These are phyloP conservation scores for Colletotrichum zoysiae DNA, from an alignment of 2,329 filamentous ascomycete species.

Conservation along the genomic window DNA sequence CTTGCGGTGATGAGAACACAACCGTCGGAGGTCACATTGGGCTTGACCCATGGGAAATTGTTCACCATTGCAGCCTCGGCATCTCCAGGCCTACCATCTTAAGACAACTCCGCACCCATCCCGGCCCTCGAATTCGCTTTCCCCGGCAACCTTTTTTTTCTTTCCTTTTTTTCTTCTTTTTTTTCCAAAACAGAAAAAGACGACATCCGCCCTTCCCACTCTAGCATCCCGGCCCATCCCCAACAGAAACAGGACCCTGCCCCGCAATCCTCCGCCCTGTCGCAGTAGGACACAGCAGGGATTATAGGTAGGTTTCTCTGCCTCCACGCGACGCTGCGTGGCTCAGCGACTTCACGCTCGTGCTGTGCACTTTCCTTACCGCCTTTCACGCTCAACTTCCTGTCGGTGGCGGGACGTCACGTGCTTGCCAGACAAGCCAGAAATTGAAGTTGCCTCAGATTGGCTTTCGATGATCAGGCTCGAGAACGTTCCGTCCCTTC, in stretches of 20 bases:
- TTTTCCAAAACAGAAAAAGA: constrained; percentile 10
- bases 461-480: constrained; percentile 5
- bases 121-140: constrained; percentile 16
- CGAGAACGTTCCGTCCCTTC: not conserved
- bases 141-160: constrained; percentile 19
- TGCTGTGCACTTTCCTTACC: constrained; percentile 1
- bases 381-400: constrained; percentile 17
- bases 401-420: constrained; percentile 12
- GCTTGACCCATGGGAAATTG: not conserved
- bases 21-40: not conserved
- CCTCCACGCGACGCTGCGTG: constrained; percentile 20
- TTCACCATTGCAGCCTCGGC: constrained; percentile 25
- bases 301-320: constrained; percentile 20
- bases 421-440: constrained; percentile 10
- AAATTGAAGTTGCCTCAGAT: not conserved
- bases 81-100: constrained; percentile 10
- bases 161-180: constrained; percentile 22
- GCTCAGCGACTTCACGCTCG: constrained; percentile 7
- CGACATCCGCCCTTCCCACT: constrained; percentile 34
- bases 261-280: constrained; percentile 38
- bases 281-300: constrained; percentile 29
- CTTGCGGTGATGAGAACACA: not conserved
- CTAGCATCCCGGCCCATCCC: constrained; percentile 39
- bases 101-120: constrained; percentile 15
- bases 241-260: constrained; percentile 43